Evolutionary conservation across 2,329 filamentous ascomycete species (phyloP), one percentile per base, ranked within the genome.

Genomic region (Furcasterigmium sp.): DNA sequence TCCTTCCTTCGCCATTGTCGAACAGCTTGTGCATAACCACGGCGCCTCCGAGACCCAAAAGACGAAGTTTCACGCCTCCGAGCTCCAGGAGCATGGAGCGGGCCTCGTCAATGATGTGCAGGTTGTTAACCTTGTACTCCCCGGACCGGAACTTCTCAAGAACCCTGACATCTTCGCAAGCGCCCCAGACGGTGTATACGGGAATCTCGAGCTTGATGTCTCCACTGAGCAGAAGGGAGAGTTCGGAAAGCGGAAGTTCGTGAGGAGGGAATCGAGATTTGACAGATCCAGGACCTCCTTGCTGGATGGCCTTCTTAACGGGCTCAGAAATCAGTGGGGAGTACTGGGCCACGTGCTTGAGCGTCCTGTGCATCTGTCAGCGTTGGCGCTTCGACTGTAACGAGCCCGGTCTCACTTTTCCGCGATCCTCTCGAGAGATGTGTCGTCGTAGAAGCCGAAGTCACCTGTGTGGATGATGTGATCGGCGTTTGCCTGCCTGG

Each of bases 11-110:
- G 43, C 93, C 93, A 54, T 98, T 98, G 65, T 98, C 93, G 59
- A 98, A 98, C 15, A 98, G 80, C 76, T 98, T 98, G 76, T 98
- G 93, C 90, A 98, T 98, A 47, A 98, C 93, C 5, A 98, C 91
- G 7, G 93, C 93, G 56, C 93, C 93, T 52, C 93, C 93, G 26
- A 98, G 76, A 49, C 93, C 93, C 23, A 98, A 80, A 39, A 98
- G 78, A 57, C 93, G 87, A 51, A 98, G 81, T 77, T 97, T 97
- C 43, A 98, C 89, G 45, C 93, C 93, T 44, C 91, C 93, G 47
- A 97, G 76, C 68, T 98, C 93, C 45, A 98, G 77, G 54, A 98
- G 75, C 74, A 95, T 87, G 29, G 93, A 97, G 63, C 91, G 91
- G 42, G 93, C 91, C 73, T 98, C 93, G 54, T 98, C 93, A 56